Conservation (phyloP, 192 early-diverging fungal genomes). For the Coemansia umbellata region DNA sequence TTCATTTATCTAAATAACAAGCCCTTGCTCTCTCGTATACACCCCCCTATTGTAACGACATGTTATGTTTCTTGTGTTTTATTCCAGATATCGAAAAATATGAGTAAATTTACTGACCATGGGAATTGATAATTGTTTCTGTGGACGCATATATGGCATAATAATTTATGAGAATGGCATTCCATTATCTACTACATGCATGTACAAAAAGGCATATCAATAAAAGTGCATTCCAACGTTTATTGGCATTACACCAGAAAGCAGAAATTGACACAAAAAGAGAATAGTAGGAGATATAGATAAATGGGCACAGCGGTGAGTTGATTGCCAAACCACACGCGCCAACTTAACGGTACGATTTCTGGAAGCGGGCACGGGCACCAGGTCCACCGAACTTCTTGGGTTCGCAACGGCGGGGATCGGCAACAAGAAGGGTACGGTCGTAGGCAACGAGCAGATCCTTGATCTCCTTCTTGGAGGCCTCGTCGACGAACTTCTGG, state of each 20-base stretch:
- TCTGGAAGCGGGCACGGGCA: conserved; percentile 95
- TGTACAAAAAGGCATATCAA: not conserved
- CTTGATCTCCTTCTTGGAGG: conserved; percentile 99
- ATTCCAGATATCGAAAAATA: no score
- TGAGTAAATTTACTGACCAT: no score
- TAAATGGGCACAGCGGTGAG: not conserved
- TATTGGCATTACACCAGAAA: conserved; percentile 40
- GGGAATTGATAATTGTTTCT: no score
- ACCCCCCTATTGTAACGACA: no score
- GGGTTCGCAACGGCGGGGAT: conserved; percentile 98
- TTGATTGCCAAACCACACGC: not conserved
- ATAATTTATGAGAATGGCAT: no score
- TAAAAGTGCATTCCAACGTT: conserved; percentile 30
- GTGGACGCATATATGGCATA: no score
- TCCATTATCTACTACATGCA: no score
- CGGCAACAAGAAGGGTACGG: conserved; percentile 96
- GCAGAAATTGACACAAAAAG: conserved; percentile 29
- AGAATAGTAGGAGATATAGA: not conserved
- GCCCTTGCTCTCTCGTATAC: no score
- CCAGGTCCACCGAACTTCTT: conserved; percentile 99
- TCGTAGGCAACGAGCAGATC: conserved; percentile 86
- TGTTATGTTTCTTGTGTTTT: no score
- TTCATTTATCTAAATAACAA: conserved; percentile 13
- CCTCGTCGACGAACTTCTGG: conserved; percentile 99
- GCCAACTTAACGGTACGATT: conserved; percentile 80